Percentiles rank a stretch among this genome's conserved stretches.
These are phyloP conservation scores for Pythium biforme DNA, from an alignment of 352 stramenopile genomes.

Conservation along the genomic window DNA sequence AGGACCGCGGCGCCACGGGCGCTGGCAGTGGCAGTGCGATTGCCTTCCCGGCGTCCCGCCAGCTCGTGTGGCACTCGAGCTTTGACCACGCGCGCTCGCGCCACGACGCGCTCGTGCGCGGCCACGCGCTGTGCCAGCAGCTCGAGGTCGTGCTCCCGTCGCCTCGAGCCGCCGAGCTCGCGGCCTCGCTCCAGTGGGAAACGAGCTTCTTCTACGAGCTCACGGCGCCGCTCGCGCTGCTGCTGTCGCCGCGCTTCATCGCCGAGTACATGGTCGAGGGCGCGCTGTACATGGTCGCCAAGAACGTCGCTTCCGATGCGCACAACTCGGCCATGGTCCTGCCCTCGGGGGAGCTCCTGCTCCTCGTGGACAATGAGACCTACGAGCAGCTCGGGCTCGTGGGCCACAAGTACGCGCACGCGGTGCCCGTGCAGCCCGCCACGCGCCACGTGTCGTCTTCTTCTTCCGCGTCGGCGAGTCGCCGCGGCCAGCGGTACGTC, in stretches of 20 bases:
- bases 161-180: slow-evolving; percentile 28
- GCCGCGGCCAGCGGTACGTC: slow-evolving; percentile 52
- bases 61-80: slow-evolving; percentile 67
- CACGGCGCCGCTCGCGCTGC: slow-evolving; percentile 42
- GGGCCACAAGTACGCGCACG: slow-evolving; percentile 57
- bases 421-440: slow-evolving; percentile 24
- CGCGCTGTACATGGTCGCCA: slow-evolving; percentile 69
- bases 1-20: slow-evolving; percentile 22
- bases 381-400: slow-evolving; percentile 75
- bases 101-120: slow-evolving; percentile 39
- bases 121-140: slow-evolving; percentile 67
- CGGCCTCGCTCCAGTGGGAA: slow-evolving; percentile 68
- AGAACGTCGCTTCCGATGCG: slow-evolving; percentile 70
- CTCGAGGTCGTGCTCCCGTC: slow-evolving; percentile 62
- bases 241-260: slow-evolving; percentile 63
- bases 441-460: slow-evolving; percentile 12
- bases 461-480: neutral
- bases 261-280: slow-evolving; percentile 53
- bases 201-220: slow-evolving; percentile 85
- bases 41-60: slow-evolving; percentile 35
- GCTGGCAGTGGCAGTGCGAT: slow-evolving; percentile 15
- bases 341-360: slow-evolving; percentile 59
- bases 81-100: slow-evolving; percentile 46
- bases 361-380: slow-evolving; percentile 61
- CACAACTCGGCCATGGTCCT: slow-evolving; percentile 65